Conservation (phyloP, 768 basidiomycete species). For the Suillus subaureus region DNA sequence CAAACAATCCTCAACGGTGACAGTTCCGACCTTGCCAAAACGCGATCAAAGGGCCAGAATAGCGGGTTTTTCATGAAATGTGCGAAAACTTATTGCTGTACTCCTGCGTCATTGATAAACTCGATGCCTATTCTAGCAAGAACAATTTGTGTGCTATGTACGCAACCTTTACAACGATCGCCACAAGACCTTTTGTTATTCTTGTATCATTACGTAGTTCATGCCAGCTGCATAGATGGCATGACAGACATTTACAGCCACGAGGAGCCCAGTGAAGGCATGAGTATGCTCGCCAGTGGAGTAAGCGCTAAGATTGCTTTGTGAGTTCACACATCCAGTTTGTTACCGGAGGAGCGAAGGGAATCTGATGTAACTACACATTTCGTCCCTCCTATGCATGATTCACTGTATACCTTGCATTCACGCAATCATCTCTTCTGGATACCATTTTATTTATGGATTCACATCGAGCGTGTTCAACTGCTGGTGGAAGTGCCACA, state of each 20-base stretch:
- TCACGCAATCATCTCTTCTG: not conserved
- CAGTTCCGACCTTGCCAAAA: constrained; percentile 67
- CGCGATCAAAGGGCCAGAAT: constrained; percentile 75
- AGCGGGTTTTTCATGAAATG: constrained; percentile 78
- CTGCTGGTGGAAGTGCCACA: not conserved
- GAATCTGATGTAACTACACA: constrained; percentile 24
- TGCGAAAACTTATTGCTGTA: constrained; percentile 40
- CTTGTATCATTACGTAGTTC: constrained; percentile 87
- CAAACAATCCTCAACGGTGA: constrained; percentile 86
- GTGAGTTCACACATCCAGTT: constrained; percentile 61
- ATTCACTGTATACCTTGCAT: constrained; percentile 11
- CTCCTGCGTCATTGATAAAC: constrained; percentile 1
- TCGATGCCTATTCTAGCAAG: constrained; percentile 46
- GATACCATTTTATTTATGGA: not conserved
- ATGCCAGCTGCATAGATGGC: constrained; percentile 75
- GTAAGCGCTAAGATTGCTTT: constrained; percentile 78
- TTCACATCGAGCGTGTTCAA: not conserved
- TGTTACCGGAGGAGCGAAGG: constrained; percentile 67
- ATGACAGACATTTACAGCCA: constrained; percentile 63
- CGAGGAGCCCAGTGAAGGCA: constrained; percentile 54
- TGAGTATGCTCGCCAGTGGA: constrained; percentile 40
- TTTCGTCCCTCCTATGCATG: constrained; percentile 1
- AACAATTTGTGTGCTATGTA: constrained; percentile 68
- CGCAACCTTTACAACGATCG: constrained; percentile 54
- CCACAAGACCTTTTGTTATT: constrained; percentile 72